Conservation (phyloP, 495 filamentous ascomycete species). For the Tetracladium setigerum region DNA sequence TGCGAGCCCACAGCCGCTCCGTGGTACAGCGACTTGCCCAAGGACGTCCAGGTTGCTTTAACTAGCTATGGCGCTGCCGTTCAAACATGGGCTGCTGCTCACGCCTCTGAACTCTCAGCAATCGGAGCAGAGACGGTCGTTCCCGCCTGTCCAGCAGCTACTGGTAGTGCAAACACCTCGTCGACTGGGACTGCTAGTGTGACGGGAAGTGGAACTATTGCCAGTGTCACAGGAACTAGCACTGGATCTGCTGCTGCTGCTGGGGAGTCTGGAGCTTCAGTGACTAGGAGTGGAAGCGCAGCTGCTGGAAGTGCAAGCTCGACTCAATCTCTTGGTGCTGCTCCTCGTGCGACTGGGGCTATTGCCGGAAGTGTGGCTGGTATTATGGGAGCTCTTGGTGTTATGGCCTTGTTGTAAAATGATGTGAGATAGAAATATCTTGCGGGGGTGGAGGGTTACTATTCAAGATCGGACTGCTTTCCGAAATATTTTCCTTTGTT, state of each 20-base stretch:
- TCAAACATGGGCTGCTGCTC: background rate
- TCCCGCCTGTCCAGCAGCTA: background rate
- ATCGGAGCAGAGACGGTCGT: background rate
- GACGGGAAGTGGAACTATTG: background rate
- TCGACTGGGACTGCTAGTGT: background rate
- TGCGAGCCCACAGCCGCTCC: background rate
- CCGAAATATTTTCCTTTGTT: no score
- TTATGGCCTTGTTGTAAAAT: constrained; percentile 8
- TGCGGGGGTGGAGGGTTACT: background rate
- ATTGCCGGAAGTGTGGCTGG: constrained; percentile 5
- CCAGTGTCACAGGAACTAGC: background rate
- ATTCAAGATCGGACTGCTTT: no score
- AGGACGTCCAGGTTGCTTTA: constrained; percentile 2
- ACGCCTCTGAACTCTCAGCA: background rate
- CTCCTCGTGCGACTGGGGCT: constrained; percentile 3
- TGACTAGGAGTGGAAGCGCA: background rate
- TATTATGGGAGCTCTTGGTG: constrained; percentile 4
- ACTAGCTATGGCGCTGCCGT: constrained; percentile 2
- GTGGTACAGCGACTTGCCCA: constrained; percentile 8
- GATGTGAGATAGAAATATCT: constrained; percentile 4
- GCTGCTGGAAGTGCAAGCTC: background rate
- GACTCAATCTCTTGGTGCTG: background rate
- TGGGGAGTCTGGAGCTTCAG: background rate
- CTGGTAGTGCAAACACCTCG: background rate
- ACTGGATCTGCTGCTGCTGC: background rate